Base-by-base conservation (phyloP, 371 early-diverging fungal genomes). In the Nematocida ausubeli region DNA sequence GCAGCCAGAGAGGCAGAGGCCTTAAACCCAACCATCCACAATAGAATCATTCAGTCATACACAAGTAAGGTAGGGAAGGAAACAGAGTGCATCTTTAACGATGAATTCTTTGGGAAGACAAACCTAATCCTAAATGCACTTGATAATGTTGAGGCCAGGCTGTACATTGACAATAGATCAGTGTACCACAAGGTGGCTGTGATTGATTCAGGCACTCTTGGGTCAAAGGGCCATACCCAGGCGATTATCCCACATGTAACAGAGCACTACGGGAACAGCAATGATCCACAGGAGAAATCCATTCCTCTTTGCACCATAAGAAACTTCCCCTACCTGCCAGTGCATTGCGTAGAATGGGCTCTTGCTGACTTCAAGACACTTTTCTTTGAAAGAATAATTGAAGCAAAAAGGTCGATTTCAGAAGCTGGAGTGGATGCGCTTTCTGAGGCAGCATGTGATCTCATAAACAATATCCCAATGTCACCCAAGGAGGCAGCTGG, bases 201-300 rank as follows among this genome's bases (percentile, higher is more conserved):
- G 80, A 87, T 99, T 78, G 99, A 99, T 87, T 92, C 94, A 30
- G 99, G 99, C 28, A 99, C 99, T 0, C 88, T 98, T 14, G 99
- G 99, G 28, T 97, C 99, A 57, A 97, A 98, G 89, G 98, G 99
- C 73, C 97, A 98, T 88, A 95, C 95, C 14, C 98, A 99, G 87
- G 87, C 87, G 34, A 64, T 85, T 32, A 55, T 86, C 40, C 85
- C 84, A 2, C 88, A 88, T 85, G 82, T 93, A 81, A 96, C 99
- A 34, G 99, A 99, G 87, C 93, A 95, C 42, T 99, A 98, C 88
- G 92, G 93, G 2, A 94, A 94, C 7, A 94, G 95, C 51, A 91
- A 92, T 82, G 99, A 99, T 86, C 97, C 99, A 0, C 96, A 95
- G 39, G 98, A 97, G 86, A 95, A 93, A 86, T 90, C 93, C 30